Base-by-base conservation (phyloP, 768 basidiomycete genomes). In the Trametes elegans region DNA sequence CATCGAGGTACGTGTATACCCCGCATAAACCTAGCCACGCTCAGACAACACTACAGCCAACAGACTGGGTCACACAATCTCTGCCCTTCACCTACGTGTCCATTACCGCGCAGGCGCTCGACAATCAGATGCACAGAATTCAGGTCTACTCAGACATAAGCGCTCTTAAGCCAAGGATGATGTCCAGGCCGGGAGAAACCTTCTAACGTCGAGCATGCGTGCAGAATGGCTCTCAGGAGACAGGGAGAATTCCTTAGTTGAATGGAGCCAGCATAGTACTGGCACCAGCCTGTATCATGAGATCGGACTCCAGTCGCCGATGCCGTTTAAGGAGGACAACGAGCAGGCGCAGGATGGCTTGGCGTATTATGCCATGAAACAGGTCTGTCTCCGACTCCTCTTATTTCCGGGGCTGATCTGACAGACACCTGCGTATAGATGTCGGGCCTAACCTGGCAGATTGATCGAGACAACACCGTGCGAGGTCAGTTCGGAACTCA, bases 101-200 rank as follows among this genome's bases (percentile, higher is more conserved):
- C 8, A 49, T 76, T 5, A 58, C 64, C 4, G 72, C 66, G 3
- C 35, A 31, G 8, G 60, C 74, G 0, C 56, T 61, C 14, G 74
- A 76, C 47, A 70, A 68, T 7, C 57, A 54, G 6, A 19, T 63
- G 16, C 75, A 76, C 53, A 18, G 27, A 14, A 66, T 74, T 5
- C 69, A 75, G 51, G 59, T 76, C 3, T 76, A 75, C 53, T 66
- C 73, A 0, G 75, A 76, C 47, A 68, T 76, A 43, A 72, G 66
- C 38, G 71, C 61, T 58, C 72, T 71, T 73, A 43, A 5, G 62
- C 13, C 8, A 9, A 42, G 31, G 28, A 19, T 16, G 3, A 7
- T 16, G 16, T 27, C n/a, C 16, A 8, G 2, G 28, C 19, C 10
- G 27, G 3, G 10, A 19, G 39, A 29, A 18, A 10, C 3, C 38